Percentiles rank a stretch among this genome's conserved stretches.
Conservation (phyloP, 2,329 filamentous ascomycete genomes). For the Colletotrichum sp. region DNA sequence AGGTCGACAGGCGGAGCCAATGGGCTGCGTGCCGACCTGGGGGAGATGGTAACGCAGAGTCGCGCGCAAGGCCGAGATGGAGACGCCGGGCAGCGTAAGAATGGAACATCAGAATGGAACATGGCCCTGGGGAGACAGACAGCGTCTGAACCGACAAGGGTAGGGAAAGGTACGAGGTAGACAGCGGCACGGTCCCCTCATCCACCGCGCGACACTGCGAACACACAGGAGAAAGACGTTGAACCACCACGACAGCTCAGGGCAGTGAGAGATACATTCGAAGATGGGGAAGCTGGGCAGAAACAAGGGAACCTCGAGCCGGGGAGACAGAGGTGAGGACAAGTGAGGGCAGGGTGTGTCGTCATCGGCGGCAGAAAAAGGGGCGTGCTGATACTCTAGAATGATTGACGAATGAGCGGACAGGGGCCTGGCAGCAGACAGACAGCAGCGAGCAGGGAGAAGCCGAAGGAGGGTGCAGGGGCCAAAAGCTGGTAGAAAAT, state of each 20-base stretch:
- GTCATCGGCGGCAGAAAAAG: background rate
- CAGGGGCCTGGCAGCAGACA: background rate
- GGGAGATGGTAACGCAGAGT: background rate
- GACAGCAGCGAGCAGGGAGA: background rate
- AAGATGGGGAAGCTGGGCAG: constrained; percentile 4
- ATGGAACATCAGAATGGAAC: background rate
- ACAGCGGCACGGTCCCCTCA: background rate
- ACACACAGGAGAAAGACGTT: background rate
- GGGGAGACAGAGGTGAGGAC: background rate
- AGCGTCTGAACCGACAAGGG: background rate
- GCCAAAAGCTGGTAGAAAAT: background rate
- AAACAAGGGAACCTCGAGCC: background rate
- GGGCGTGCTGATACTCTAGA: background rate
- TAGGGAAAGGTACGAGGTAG: constrained; percentile 1
- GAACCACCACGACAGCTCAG: background rate
- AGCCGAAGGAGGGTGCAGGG: background rate
- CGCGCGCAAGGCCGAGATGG: constrained; percentile 13
- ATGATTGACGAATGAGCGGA: background rate
- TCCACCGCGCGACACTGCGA: background rate
- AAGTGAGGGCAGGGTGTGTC: background rate
- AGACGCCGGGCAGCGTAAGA: constrained; percentile 6
- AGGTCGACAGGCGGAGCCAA: background rate
- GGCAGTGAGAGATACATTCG: background rate
- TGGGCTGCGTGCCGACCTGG: background rate
- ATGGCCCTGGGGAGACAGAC: background rate